phyloP scores from a whole-genome alignment of 192 early-diverging fungal genomes.

The Globomyces pollinis-pini region DNA sequence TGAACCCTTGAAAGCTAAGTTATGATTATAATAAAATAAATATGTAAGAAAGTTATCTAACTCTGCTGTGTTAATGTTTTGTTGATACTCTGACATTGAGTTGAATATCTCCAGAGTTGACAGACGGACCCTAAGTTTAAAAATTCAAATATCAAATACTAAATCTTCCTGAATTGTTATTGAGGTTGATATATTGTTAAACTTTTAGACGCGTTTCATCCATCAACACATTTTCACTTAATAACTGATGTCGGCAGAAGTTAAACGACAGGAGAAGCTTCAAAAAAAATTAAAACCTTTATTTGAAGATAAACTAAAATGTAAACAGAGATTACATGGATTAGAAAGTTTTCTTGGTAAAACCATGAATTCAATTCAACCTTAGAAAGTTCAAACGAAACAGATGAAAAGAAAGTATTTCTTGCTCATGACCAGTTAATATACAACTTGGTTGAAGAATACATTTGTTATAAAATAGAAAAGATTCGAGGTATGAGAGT shows the following conservation, averaged over 20 bases:
- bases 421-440: slow-evolving; percentile 65
- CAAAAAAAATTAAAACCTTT: slow-evolving; percentile 68
- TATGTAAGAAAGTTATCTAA: too few relatives aligned
- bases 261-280: slow-evolving; percentile 60
- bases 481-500: slow-evolving; percentile 60
- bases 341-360: slow-evolving; percentile 67
- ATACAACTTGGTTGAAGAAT: slow-evolving; percentile 60
- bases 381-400: slow-evolving; percentile 55
- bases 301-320: slow-evolving; percentile 69
- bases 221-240: too few relatives aligned
- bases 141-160: too few relatives aligned
- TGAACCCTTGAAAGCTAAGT: slow-evolving; percentile 58
- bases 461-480: slow-evolving; percentile 60
- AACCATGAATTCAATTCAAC: background rate
- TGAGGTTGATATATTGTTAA: too few relatives aligned
- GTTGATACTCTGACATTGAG: too few relatives aligned
- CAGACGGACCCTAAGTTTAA: too few relatives aligned
- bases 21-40: too few relatives aligned
- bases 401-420: slow-evolving; percentile 70
- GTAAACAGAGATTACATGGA: slow-evolving; percentile 56
- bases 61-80: too few relatives aligned
- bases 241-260: slow-evolving; percentile 32
- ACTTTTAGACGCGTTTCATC: too few relatives aligned
- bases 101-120: too few relatives aligned
- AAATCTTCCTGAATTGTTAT: too few relatives aligned